These are phyloP conservation scores for Teratosphaeriaceae sp. DNA, from an alignment of 2,329 filamentous ascomycete genomes.

Conservation along the genomic window DNA sequence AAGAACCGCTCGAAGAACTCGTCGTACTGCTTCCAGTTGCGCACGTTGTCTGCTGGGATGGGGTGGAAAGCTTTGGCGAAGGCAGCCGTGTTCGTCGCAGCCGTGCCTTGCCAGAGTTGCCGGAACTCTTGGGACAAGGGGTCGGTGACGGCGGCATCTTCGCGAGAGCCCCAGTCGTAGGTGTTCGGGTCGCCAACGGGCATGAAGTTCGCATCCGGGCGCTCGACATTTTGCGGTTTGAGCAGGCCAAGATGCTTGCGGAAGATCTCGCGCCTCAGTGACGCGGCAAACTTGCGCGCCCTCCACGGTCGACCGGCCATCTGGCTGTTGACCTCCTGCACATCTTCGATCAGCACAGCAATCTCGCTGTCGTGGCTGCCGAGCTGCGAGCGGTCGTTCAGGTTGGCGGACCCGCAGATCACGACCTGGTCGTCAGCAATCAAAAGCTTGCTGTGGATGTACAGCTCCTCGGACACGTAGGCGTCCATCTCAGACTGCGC, in stretches of 20 bases:
- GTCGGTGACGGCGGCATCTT: constrained; percentile 59
- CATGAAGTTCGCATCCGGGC: constrained; percentile 50
- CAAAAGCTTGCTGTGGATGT: constrained; percentile 62
- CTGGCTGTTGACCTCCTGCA: constrained; percentile 57
- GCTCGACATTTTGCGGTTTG: constrained; percentile 62
- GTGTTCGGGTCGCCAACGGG: constrained; percentile 52
- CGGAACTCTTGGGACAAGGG: constrained; percentile 64
- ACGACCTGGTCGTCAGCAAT: constrained; percentile 78
- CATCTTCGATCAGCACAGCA: constrained; percentile 80
- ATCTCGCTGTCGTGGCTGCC: constrained; percentile 83
- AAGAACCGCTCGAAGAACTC: constrained; percentile 64
- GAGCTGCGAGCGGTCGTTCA: constrained; percentile 69
- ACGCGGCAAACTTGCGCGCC: constrained; percentile 70
- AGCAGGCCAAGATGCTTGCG: constrained; percentile 86
- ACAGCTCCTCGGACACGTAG: constrained; percentile 57
- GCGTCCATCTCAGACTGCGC: constrained; percentile 52
- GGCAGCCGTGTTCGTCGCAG: constrained; percentile 69
- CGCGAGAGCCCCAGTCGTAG: constrained; percentile 42
- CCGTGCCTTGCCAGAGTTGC: constrained; percentile 65
- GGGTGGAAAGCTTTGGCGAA: constrained; percentile 78
- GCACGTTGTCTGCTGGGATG: constrained; percentile 62
- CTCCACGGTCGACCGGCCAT: constrained; percentile 69
- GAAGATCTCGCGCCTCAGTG: constrained; percentile 78
- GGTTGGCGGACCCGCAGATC: constrained; percentile 70
- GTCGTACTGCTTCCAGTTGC: constrained; percentile 67